Base-by-base conservation (phyloP, 225 moss, liverwort and hornwort species). In the Marchantia paleacea region DNA sequence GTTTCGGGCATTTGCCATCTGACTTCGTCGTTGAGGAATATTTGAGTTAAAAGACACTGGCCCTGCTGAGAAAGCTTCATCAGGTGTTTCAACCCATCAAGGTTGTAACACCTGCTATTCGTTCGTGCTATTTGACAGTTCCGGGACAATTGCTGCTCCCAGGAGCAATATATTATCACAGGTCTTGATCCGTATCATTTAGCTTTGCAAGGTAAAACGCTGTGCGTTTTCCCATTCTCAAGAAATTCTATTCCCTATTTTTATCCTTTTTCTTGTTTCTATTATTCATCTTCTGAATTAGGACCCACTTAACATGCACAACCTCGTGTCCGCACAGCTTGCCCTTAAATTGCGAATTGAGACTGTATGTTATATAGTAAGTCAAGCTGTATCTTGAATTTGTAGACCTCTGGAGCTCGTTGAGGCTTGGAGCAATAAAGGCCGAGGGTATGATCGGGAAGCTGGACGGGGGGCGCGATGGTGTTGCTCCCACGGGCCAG, bases 401-500 rank as follows among this genome's bases (percentile, higher is more conserved):
- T 58, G 75, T 57, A 15, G 10, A 75, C 3, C 30, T 55, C 50
- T 55, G 15, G 57, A 75, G 60, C n/a, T 60, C 24, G 75, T 31
- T 18, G 31, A 49, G 75, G 20, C 58, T 61, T 58, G 76, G 60
- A 61, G 58, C 30, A 76, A 20, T 26, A 48, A 39, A 66, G 24
- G 50, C 81, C 55, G 82, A 70, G 69, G 83, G 86, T 75, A 87
- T 87, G 87, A 82, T 79, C 39, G 81, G 82, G 24, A 87, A 82
- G 82, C 82, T 77, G 62, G 87, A 87, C 20, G 66, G 79, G 80
- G 87, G 84, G 80, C 87, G 87, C 76, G 87, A 87, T 54, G 73
- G 79, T 78, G 80, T 75, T 79, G 77, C 82, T 80, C 87, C 87
- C 82, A 75, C 87, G 51, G 87, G 87, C 77, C 87, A 87, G 73